These are phyloP conservation scores for Atkinsonella texensis DNA, from an alignment of 2,329 filamentous ascomycete species.

Conservation along the genomic window DNA sequence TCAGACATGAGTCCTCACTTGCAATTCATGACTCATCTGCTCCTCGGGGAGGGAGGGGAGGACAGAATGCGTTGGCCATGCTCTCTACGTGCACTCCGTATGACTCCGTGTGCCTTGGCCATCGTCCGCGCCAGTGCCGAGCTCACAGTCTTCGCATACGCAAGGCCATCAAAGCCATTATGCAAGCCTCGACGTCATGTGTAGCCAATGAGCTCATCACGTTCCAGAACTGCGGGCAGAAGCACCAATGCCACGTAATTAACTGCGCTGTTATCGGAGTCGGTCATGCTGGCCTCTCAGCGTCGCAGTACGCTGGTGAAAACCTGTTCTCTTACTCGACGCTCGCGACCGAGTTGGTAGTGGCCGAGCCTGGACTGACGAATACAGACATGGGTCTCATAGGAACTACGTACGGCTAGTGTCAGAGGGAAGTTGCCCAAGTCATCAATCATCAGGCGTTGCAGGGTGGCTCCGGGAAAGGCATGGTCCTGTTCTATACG, in stretches of 20 bases:
- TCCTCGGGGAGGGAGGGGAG: no score
- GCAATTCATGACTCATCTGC: neutral
- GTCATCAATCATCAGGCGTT: neutral
- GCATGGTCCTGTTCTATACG: neutral
- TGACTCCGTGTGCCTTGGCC: neutral
- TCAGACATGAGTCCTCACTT: neutral
- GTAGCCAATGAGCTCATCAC: neutral
- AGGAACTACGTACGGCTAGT: constrained; percentile 5
- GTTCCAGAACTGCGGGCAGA: no score
- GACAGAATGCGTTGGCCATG: neutral
- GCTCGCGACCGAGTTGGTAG: constrained; percentile 26
- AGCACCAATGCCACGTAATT: no score
- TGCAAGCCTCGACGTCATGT: neutral
- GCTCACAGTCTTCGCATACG: neutral
- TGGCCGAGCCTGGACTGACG: constrained; percentile 22
- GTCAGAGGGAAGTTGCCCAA: neutral
- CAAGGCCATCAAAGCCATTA: neutral
- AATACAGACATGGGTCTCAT: constrained; percentile 1
- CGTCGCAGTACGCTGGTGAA: constrained; percentile 1
- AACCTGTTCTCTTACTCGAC: constrained; percentile 15
- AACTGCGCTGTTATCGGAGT: constrained; percentile 6
- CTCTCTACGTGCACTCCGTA: neutral
- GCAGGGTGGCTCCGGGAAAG: neutral
- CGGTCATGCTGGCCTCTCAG: constrained; percentile 7
- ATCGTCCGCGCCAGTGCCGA: neutral